A percentile compares a stretch with the other conserved stretches of the same genome.
These are phyloP conservation scores for Globisporangium okanoganense DNA, from an alignment of 352 stramenopile genomes.

Conservation along the genomic window DNA sequence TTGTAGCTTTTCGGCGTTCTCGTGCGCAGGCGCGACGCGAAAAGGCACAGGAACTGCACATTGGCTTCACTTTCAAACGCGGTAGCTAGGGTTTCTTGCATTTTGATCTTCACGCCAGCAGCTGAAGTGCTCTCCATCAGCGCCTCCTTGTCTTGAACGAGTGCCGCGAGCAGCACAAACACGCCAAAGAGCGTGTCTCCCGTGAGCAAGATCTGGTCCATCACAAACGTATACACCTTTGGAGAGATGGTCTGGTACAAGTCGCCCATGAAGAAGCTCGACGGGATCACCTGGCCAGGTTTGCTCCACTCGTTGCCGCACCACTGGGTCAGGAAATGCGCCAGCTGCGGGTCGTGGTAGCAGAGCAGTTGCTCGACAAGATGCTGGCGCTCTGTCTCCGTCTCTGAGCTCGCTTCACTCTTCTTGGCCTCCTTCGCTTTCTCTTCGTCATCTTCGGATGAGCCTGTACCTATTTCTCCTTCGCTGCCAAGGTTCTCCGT, in stretches of 20 bases:
- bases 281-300: conserved; percentile 44
- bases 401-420: neutral
- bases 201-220: conserved; percentile 79
- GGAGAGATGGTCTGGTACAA: conserved; percentile 65
- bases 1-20: conserved; percentile 68
- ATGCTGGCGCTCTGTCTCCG: conserved; percentile 44
- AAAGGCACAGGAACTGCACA: conserved; percentile 57
- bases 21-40: conserved; percentile 50
- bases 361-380: conserved; percentile 66
- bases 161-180: conserved; percentile 60
- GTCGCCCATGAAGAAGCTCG: conserved; percentile 60
- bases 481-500: neutral
- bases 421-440: conserved; percentile 31
- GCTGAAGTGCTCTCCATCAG: conserved; percentile 28
- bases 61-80: conserved; percentile 34
- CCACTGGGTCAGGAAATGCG: conserved; percentile 70
- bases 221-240: conserved; percentile 56
- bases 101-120: conserved; percentile 36
- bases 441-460: conserved; percentile 12
- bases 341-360: conserved; percentile 69
- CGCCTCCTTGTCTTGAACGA: conserved; percentile 41
- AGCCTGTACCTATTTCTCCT: neutral
- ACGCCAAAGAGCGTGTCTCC: conserved; percentile 65
- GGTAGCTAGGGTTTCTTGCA: conserved; percentile 31
- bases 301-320: conserved; percentile 65